A percentile compares a stretch with the other conserved stretches of the same genome.
Conservation (phyloP, 352 stramenopile genomes). For the Elongisporangium undulatum region DNA sequence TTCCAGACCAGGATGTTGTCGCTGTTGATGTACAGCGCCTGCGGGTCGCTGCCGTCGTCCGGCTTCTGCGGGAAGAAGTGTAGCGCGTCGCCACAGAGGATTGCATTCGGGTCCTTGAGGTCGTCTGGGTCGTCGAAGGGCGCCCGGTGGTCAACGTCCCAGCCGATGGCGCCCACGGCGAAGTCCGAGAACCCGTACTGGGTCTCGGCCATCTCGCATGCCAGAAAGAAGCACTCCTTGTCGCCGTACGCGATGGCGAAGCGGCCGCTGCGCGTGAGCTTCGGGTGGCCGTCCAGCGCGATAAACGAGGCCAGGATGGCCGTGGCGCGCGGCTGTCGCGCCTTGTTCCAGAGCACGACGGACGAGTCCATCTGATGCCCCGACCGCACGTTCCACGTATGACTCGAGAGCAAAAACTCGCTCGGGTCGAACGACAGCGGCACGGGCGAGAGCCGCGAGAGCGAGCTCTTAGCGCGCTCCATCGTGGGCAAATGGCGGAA, state of each 20-base stretch:
- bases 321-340: constrained; percentile 10
- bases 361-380: constrained; percentile 19
- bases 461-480: neutral
- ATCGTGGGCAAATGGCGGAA: constrained; percentile 3
- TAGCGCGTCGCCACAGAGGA: constrained; percentile 41
- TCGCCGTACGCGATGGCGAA: constrained; percentile 11
- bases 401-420: constrained; percentile 6
- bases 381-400: constrained; percentile 9
- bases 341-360: constrained; percentile 14
- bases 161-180: constrained; percentile 3
- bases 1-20: constrained; percentile 36
- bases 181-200: constrained; percentile 10
- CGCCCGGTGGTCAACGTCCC: constrained; percentile 10
- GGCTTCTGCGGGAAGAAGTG: constrained; percentile 31
- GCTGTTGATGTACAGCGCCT: constrained; percentile 49
- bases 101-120: constrained; percentile 2
- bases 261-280: neutral
- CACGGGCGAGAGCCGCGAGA: constrained; percentile 1
- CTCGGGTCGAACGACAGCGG: constrained; percentile 5
- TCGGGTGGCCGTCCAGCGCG: constrained; percentile 2
- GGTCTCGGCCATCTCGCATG: constrained; percentile 17
- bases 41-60: constrained; percentile 7
- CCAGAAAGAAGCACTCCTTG: constrained; percentile 19
- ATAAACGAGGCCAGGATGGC: constrained; percentile 14
- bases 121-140: constrained; percentile 8